Base-by-base conservation (phyloP, 192 early-diverging fungal species). In the Mortierella hygrophila region DNA sequence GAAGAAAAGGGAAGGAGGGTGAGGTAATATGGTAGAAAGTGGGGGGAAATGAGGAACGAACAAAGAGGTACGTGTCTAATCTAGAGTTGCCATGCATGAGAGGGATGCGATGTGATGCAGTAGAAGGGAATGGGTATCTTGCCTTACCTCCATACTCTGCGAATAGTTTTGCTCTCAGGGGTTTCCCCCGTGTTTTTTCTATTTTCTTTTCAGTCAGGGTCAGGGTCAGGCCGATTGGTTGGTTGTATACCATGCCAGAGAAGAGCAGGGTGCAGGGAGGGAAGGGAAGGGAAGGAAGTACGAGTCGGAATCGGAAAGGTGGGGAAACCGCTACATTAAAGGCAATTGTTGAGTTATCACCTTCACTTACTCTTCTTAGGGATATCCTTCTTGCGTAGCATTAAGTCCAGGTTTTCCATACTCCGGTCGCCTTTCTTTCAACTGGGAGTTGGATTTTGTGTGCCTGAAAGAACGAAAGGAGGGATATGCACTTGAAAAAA, bases 251-350 rank as follows among this genome's bases (percentile, higher is more conserved):
- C 55, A 65, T 65, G 60, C 60, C 60, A 65, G 29, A 32, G 10
- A 11, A 32, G 60, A 32, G 49, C 49, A 65, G 29, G 26, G 60
- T 35, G 29, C 11, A 29, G 23, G 13, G 13, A 32, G 60, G 29
- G 11, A 32, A 23, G 29, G 15, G 10, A 32, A 23, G 60, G 60
- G 29, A 32, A 32, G 60, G 60, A 29, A 15, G 60, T 65, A 65
- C 29, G 60, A 65, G 60, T 65, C 71, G 71, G 71, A 46, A 72
- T 72, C 71, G 71, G 71, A 72, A 72, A 72, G 29, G 71, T 72
- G 71, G 71, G 71, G 71, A 72, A 72, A 46, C 40, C 38, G 26
- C 41, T 29, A 46, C 42, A 46, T 46, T 46, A 41, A 46, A 49
- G 44, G 26, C 26, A 46, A 46, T 46, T 44, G 26, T 46, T 23